phyloP scores from a whole-genome alignment of 106 monocot genomes.

The Acorus gramineus region DNA sequence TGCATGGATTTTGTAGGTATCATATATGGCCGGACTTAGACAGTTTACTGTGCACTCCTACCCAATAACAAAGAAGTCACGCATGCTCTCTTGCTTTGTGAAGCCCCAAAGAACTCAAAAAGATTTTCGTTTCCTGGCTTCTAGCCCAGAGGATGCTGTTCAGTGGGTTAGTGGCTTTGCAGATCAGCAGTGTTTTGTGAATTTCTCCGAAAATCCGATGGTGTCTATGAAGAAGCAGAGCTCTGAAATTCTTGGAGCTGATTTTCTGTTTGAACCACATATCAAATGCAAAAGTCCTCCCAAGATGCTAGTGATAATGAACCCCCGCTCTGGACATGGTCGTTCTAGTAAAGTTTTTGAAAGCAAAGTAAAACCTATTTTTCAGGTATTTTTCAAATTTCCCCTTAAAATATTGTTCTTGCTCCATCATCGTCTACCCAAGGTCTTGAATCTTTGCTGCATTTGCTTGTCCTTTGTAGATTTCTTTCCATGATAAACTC shows the following conservation, averaged over 20 bases:
- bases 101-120: neutral
- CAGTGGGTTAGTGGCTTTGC: slow-evolving; percentile 1
- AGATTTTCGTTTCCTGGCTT: neutral
- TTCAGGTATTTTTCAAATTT: neutral
- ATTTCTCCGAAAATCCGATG: neutral
- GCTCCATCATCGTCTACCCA: too few species aligned
- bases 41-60: neutral
- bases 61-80: neutral
- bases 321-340: slow-evolving; percentile 1
- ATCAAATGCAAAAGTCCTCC: neutral
- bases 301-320: neutral
- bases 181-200: slow-evolving; percentile 1
- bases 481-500: too few species aligned
- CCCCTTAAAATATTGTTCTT: too few species aligned
- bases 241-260: neutral
- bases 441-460: too few species aligned
- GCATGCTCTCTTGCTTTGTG: neutral
- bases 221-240: neutral
- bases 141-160: neutral
- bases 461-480: too few species aligned
- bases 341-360: slow-evolving; percentile 3
- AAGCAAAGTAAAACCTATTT: neutral
- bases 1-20: neutral
- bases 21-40: neutral
- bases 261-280: neutral